Percentiles rank a stretch among this genome's conserved stretches.
Conservation (phyloP, 768 basidiomycete genomes). For the Pleurotus citrinopileatus region DNA sequence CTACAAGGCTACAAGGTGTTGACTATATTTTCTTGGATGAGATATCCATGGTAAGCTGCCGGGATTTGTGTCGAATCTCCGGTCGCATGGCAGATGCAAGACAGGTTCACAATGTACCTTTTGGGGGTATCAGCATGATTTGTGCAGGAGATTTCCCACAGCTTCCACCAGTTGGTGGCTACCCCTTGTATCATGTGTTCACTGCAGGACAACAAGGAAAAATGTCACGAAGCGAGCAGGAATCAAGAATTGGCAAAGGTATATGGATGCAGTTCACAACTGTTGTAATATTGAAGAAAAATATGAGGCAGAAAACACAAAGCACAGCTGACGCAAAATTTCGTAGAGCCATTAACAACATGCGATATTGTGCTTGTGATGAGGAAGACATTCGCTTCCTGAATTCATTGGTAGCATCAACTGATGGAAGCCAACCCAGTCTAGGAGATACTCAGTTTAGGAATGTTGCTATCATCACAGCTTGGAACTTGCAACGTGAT, state of each 20-base stretch:
- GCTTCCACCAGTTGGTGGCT: constrained; percentile 28
- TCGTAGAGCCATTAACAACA: constrained; percentile 19
- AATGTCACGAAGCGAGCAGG: constrained; percentile 12
- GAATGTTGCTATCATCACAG: constrained; percentile 22
- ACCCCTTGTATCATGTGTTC: constrained; percentile 3
- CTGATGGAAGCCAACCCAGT: constrained; percentile 1
- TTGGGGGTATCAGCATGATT: constrained; percentile 40
- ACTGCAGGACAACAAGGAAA: not conserved
- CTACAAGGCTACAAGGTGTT: constrained; percentile 22
- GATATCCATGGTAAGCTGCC: constrained; percentile 38
- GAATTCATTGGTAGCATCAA: constrained; percentile 9
- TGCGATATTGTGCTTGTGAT: constrained; percentile 24
- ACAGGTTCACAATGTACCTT: constrained; percentile 17
- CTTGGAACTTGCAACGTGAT: constrained; percentile 21
- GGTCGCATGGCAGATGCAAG: constrained; percentile 18
- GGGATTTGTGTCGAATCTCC: constrained; percentile 28
- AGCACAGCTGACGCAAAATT: constrained; percentile 16
- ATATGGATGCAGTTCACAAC: constrained; percentile 23
- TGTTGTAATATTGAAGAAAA: constrained; percentile 14
- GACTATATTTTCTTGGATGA: constrained; percentile 42
- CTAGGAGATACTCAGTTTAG: constrained; percentile 15
- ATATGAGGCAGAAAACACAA: constrained; percentile 19
- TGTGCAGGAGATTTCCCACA: constrained; percentile 48
- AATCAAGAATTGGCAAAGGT: constrained; percentile 14
- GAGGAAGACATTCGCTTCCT: constrained; percentile 21